These are phyloP conservation scores for Tetradesmus obliquus DNA, from an alignment of 139 green algal genomes.

Conservation along the genomic window DNA sequence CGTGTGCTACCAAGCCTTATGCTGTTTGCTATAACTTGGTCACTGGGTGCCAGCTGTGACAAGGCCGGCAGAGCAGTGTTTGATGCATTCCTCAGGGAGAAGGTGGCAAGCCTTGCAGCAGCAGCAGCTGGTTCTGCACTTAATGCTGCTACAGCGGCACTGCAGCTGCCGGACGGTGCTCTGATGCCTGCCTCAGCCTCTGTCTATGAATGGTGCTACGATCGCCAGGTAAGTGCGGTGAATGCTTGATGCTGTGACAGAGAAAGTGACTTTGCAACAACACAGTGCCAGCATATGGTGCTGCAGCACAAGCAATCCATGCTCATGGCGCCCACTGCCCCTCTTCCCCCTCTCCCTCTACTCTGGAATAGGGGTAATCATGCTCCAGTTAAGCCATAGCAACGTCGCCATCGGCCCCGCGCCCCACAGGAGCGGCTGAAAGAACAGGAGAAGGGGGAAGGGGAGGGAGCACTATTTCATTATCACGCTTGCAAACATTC, in stretches of 20 bases:
- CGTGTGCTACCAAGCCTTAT: slow-evolving; percentile 69
- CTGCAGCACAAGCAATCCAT: no score
- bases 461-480: no score
- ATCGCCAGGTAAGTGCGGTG: slow-evolving; percentile 46
- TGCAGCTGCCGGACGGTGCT: background rate
- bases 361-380: no score
- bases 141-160: background rate
- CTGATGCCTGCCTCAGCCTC: slow-evolving; percentile 47
- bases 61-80: slow-evolving; percentile 67
- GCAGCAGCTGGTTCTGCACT: background rate
- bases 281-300: no score
- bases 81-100: slow-evolving; percentile 65
- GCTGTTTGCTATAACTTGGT: slow-evolving; percentile 84
- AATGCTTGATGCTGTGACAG: background rate
- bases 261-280: no score
- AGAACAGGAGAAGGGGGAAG: no score
- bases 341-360: no score
- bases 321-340: no score
- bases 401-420: no score
- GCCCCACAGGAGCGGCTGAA: no score
- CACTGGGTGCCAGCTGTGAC: slow-evolving; percentile 78
- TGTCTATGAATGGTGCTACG: slow-evolving; percentile 78
- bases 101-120: slow-evolving; percentile 19
- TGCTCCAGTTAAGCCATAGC: no score
- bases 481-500: no score